A percentile compares a stretch with the other conserved stretches of the same genome.
Conservation (phyloP, 2,329 filamentous ascomycete species). For the Knufia fluminis region DNA sequence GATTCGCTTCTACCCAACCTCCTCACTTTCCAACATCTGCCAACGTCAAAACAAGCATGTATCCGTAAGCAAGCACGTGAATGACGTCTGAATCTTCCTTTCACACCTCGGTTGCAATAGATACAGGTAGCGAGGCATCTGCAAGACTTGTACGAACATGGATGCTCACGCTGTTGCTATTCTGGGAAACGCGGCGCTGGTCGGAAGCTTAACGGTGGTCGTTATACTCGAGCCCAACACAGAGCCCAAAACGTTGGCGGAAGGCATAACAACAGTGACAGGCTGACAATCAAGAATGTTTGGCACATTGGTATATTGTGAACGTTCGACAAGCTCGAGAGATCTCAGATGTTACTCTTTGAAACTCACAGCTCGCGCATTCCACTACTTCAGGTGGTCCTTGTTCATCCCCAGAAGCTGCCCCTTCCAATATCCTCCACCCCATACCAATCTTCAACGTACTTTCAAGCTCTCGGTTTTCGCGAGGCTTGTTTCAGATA, state of each 20-base stretch:
- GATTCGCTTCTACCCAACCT: slow-evolving; percentile 5
- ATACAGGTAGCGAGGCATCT: neutral
- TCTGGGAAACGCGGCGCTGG: neutral
- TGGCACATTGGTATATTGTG: slow-evolving; percentile 20
- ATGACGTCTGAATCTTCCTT: neutral
- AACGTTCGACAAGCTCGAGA: neutral
- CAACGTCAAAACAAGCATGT: neutral
- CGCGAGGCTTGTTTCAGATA: neutral
- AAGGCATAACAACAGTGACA: neutral
- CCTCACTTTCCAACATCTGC: slow-evolving; percentile 5
- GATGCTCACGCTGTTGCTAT: neutral
- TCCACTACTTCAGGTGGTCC: slow-evolving; percentile 1
- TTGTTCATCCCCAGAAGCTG: slow-evolving; percentile 18
- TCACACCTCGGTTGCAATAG: neutral
- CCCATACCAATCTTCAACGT: slow-evolving; percentile 9
- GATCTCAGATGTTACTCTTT: neutral
- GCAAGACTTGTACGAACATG: neutral
- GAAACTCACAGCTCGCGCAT: neutral
- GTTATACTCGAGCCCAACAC: too few relatives aligned
- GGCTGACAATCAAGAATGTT: slow-evolving; percentile 1
- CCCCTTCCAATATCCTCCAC: slow-evolving; percentile 22
- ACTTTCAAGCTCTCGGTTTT: neutral
- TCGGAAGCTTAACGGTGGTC: neutral
- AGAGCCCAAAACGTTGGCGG: neutral
- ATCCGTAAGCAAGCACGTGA: neutral